Conservation (phyloP, 768 basidiomycete genomes). For the Kwoniella pini region DNA sequence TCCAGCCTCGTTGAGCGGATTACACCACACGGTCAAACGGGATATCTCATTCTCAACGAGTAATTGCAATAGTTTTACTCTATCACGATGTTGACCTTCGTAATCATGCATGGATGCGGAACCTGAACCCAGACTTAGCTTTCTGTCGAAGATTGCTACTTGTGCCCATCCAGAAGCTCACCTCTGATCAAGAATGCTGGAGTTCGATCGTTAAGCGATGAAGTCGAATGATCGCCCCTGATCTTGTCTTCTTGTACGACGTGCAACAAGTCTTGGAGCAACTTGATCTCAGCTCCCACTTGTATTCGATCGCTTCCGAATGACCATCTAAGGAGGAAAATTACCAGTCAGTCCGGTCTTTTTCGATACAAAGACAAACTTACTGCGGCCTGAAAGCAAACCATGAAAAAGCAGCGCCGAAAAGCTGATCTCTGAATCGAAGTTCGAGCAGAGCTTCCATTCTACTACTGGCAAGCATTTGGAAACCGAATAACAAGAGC, state of each 20-base stretch:
- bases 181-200: constrained; percentile 46
- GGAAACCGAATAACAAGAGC: constrained; percentile 88
- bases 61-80: constrained; percentile 74
- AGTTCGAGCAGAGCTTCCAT: constrained; percentile 81
- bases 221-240: constrained; percentile 58
- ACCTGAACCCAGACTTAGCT: constrained; percentile 31
- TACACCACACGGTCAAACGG: constrained; percentile 83
- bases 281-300: constrained; percentile 81
- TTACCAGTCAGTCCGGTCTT: neutral
- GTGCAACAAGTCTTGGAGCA: constrained; percentile 78
- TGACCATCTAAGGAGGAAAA: constrained; percentile 70
- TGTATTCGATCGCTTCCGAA: constrained; percentile 93
- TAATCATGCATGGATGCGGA: constrained; percentile 59
- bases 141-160: neutral
- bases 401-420: constrained; percentile 82
- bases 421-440: constrained; percentile 71
- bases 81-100: constrained; percentile 63
- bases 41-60: constrained; percentile 89
- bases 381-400: constrained; percentile 92
- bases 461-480: constrained; percentile 81
- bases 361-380: constrained; percentile 47
- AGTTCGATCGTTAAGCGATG: constrained; percentile 40
- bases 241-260: constrained; percentile 74
- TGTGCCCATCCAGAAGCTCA: no score
- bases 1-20: constrained; percentile 71